phyloP scores from a whole-genome alignment of 768 basidiomycete genomes.

The Termitomyces sp. region DNA sequence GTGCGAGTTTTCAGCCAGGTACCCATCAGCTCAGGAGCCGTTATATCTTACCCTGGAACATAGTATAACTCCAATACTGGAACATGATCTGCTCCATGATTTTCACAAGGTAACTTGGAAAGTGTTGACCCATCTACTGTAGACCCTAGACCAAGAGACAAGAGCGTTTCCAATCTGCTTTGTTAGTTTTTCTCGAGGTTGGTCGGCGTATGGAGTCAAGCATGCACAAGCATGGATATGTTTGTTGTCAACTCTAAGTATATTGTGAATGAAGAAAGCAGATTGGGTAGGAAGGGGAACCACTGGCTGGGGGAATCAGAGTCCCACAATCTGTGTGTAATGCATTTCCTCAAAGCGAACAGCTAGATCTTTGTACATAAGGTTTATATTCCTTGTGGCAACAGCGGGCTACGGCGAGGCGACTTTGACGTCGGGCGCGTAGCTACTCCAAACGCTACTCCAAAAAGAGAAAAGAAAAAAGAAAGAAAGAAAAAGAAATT shows the following conservation, averaged over 20 bases:
- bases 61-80: constrained; percentile 9
- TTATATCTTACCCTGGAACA: constrained; percentile 23
- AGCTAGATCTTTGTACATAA: too few relatives aligned
- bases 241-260: constrained; percentile 18
- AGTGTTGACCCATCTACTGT: constrained; percentile 15
- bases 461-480: too few relatives aligned
- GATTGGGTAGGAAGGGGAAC: too few relatives aligned
- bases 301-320: too few relatives aligned
- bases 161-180: constrained; percentile 18
- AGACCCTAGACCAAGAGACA: constrained; percentile 27
- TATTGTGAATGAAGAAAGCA: background rate
- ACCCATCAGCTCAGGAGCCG: background rate
- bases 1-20: background rate
- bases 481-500: too few relatives aligned
- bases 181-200: constrained; percentile 3
- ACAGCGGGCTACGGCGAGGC: too few relatives aligned
- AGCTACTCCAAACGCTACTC: too few relatives aligned
- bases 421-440: too few relatives aligned
- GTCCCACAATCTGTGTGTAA: too few relatives aligned
- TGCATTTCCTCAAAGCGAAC: too few relatives aligned
- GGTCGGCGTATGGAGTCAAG: constrained; percentile 17
- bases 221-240: constrained; percentile 17
- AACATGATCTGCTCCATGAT: constrained; percentile 9
- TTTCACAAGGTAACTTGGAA: constrained; percentile 18
- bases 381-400: too few relatives aligned